Base-by-base conservation (phyloP, 2,329 filamentous ascomycete genomes). In the Fusarium redolens region DNA sequence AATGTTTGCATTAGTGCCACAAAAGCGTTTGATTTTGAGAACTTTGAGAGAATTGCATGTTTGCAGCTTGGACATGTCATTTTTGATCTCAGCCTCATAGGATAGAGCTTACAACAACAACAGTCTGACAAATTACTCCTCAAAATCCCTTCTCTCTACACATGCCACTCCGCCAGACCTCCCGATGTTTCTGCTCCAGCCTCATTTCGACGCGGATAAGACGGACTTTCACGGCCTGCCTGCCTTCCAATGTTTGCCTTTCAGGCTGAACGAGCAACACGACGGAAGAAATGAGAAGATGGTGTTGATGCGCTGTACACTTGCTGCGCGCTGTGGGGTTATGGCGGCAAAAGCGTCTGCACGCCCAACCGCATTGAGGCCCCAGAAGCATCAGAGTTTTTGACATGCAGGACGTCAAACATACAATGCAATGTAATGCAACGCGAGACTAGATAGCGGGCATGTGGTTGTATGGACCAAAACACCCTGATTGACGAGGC, bases 251-350 rank as follows among this genome's bases (percentile, higher is more conserved):
- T 43, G n/a, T 20, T 45, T 38, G 33, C n/a, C 35, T 52, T 68
- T 68, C 50, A 74, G 67, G 58, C 65, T 65, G 65, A 66, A 68
- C 41, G 47, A 68, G 51, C 43, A 67, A 59, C 65, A 48, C 51
- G 43, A 54, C 25, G 30, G 44, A 47, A 22, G 44, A 64, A 54
- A 64, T 30, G 25, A 62, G 61, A 76, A 77, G 75, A 71, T 75
- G 76, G 75, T 76, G 72, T 77, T 71, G 72, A 77, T 87, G 86
- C 81, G 86, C 84, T 88, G 86, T 87, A 82, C 85, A 85, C 80
- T 77, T 69, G 73, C 78, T 78, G 66, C 75, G 78, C 73, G 76
- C 75, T 80, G 79, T 57, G 66, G 58, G 79, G 79, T 81, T 50
- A 79, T 82, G 73, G 84, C 82, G 82, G 83, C 77, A 83, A 82